Evolutionary conservation across 2,329 filamentous ascomycete species (phyloP).

Genomic region (Aspergillus neotritici): DNA sequence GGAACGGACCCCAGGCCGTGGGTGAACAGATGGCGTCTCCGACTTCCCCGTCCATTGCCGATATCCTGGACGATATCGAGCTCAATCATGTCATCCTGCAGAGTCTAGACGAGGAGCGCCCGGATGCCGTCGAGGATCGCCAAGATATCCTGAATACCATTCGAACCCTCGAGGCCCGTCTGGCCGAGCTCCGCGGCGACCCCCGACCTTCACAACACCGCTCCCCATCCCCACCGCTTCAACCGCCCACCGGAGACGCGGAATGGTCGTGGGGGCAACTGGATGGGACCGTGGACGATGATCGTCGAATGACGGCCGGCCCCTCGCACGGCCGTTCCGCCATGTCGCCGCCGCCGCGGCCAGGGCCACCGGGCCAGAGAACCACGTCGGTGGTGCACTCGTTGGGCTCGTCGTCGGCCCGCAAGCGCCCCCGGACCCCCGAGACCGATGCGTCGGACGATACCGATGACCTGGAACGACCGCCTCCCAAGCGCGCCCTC

Average conservation of each 20-base stretch:
- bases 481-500: constrained; percentile 8
- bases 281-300: constrained; percentile 10
- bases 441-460: constrained; percentile 5
- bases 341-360: constrained; percentile 1
- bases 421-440: constrained; percentile 12
- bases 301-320: not conserved
- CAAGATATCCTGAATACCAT: constrained; percentile 24
- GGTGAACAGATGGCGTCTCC: constrained; percentile 12
- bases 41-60: constrained; percentile 17
- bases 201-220: not conserved
- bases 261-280: constrained; percentile 6
- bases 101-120: constrained; percentile 23
- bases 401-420: constrained; percentile 2
- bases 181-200: constrained; percentile 20
- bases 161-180: constrained; percentile 18
- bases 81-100: constrained; percentile 27
- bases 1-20: too few relatives aligned
- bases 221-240: too few relatives aligned
- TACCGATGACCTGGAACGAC: constrained; percentile 6
- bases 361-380: not conserved
- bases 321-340: constrained; percentile 5
- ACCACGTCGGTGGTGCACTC: not conserved
- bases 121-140: constrained; percentile 20
- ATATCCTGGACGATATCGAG: constrained; percentile 29
- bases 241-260: too few relatives aligned